These are phyloP conservation scores for Brasenia schreberi DNA, from an alignment of 164 flowering plant genomes.

Conservation along the genomic window DNA sequence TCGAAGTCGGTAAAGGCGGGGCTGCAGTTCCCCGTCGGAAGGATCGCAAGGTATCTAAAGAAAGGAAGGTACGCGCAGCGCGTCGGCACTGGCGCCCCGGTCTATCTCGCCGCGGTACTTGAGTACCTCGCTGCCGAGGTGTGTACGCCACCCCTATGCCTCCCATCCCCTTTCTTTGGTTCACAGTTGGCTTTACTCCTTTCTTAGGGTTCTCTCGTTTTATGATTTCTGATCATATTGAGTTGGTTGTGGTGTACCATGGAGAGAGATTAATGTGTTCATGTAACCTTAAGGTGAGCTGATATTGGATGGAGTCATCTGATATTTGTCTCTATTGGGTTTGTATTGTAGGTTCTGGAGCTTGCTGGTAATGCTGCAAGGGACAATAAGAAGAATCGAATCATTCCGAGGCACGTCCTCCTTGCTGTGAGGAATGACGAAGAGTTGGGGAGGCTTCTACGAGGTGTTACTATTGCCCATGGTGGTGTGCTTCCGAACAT, in stretches of 20 bases:
- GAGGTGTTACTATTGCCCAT: constrained; percentile 57
- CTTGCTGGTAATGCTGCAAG: constrained; percentile 10
- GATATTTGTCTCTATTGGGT: not conserved
- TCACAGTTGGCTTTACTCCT: not conserved
- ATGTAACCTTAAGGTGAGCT: too few relatives aligned
- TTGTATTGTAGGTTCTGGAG: constrained; percentile 3
- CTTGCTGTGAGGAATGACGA: constrained; percentile 34
- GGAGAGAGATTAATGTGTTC: too few relatives aligned
- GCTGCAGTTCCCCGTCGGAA: constrained; percentile 52
- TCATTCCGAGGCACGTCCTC: constrained; percentile 8
- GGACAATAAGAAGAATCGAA: constrained; percentile 9
- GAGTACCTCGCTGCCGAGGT: constrained; percentile 61
- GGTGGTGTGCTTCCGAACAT: constrained; percentile 76
- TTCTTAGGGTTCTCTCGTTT: too few relatives aligned
- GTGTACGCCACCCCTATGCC: not conserved
- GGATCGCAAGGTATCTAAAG: constrained; percentile 35
- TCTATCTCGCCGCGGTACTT: constrained; percentile 50
- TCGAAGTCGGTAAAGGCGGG: constrained; percentile 37
- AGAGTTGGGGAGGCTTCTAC: constrained; percentile 55
- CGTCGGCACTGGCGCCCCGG: constrained; percentile 38
- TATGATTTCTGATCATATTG: not conserved
- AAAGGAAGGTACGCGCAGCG: constrained; percentile 42
- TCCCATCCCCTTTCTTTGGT: not conserved
- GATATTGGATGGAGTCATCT: too few relatives aligned
- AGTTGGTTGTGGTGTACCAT: too few relatives aligned